Conservation (phyloP, 75 land plant genomes). For the Adiantum capillusveneris region DNA sequence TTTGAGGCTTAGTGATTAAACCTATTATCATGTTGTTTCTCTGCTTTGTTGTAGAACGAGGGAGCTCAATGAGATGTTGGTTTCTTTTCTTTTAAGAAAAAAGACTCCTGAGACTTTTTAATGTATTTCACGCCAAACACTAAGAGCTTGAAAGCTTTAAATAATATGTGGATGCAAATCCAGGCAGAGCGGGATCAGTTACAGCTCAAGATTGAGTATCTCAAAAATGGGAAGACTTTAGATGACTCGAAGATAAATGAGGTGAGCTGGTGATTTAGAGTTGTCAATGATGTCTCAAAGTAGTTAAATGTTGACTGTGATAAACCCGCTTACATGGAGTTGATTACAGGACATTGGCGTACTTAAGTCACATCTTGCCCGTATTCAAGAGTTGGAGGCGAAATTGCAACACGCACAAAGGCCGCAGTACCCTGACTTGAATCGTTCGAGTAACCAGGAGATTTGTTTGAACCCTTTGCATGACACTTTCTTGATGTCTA, state of each 20-base stretch:
- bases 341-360: conserved; percentile 21
- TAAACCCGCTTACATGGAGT: background rate
- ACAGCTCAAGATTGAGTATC: conserved; percentile 30
- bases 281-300: background rate
- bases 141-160: too few species aligned
- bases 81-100: too few species aligned
- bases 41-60: too few species aligned
- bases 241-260: conserved; percentile 26
- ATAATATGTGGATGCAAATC: too few species aligned
- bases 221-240: conserved; percentile 27
- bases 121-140: too few species aligned
- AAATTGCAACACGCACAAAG: conserved; percentile 23
- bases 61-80: too few species aligned
- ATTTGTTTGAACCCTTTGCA: background rate
- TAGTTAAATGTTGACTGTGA: background rate
- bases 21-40: too few species aligned
- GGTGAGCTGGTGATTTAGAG: conserved; percentile 13
- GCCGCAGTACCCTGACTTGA: background rate
- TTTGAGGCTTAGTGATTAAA: too few species aligned
- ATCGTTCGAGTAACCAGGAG: background rate
- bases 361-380: conserved; percentile 21
- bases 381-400: conserved; percentile 34
- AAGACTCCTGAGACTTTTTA: too few species aligned
- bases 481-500: background rate
- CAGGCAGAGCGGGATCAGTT: conserved; percentile 41